Base-by-base conservation (phyloP, 805 yeast genomes). In the Dipodascus geniculatus region DNA sequence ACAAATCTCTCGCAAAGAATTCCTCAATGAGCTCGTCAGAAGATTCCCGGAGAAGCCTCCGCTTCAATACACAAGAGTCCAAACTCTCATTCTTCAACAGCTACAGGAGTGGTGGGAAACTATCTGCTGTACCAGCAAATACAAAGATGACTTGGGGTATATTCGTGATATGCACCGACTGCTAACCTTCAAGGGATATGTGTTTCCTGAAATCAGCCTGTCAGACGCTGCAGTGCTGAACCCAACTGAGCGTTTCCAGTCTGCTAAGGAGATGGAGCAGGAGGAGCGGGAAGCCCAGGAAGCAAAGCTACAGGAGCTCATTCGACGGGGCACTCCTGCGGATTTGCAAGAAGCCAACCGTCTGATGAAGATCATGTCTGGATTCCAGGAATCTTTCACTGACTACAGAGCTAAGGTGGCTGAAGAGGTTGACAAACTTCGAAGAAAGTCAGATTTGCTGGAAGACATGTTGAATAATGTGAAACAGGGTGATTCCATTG, bases 101-200 rank as follows among this genome's bases (percentile, higher is more conserved):
- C 85, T 93, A 63, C 96, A 91, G 69, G 98, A 93, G 68, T 93
- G 99, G 99, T 82, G 87, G 66, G 95, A 87, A 67, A 91, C 98
- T 1, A 81, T 93, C 53, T 91, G 97, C 69, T 82, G 83, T 63
- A 88, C 93, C 52, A 82, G 96, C 23, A 78, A 87, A 64, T 87
- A 93, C 69, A 87, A 87, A 66, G 95, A 89, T 48, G 99, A 93
- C 67, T 74, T 93, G 62, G 93, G 90, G 2, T 87, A 85, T 67
- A 86, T 93, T 60, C 80, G 93, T 60, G 99, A 93, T 65, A 93
- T 93, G 99, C 96, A 90, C 73, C 77, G 97, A 54, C 74, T 93
- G 53, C 76, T 93, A 61, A 75, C 85, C 57, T 85, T 85, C 68
- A 93, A 91, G 70, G 99, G 99, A 6, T 93, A 93, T 66, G 73